Percentiles rank a stretch among this genome's conserved stretches.
These are phyloP conservation scores for Verticillium klebahnii DNA, from an alignment of 2,329 filamentous ascomycete species.

Conservation along the genomic window DNA sequence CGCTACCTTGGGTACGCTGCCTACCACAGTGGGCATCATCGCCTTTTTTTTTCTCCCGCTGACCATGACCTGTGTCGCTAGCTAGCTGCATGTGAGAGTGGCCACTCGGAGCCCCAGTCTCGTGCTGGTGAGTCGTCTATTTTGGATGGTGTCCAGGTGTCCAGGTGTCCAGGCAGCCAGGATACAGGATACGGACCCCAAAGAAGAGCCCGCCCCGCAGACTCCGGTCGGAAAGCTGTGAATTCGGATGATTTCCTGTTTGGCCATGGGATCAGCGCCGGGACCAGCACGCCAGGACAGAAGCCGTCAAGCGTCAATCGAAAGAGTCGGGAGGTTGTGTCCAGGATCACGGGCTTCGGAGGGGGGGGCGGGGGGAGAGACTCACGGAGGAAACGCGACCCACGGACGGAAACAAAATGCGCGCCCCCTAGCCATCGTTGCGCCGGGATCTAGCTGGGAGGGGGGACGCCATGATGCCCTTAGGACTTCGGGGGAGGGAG, in stretches of 20 bases:
- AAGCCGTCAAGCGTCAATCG: neutral
- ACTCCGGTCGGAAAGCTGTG: neutral
- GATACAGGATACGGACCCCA: neutral
- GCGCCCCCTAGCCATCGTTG: neutral
- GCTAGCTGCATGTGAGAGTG: neutral
- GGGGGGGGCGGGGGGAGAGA: neutral
- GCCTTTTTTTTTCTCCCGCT: neutral
- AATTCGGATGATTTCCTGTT: neutral
- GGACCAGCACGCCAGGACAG: neutral
- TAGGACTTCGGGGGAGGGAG: neutral
- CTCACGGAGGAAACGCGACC: neutral
- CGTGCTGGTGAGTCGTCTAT: neutral
- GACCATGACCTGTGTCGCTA: neutral
- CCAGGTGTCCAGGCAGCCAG: neutral
- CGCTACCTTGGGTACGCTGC: neutral
- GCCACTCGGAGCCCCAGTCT: neutral
- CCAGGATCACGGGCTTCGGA: neutral
- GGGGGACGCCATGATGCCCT: neutral
- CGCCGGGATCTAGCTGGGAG: neutral
- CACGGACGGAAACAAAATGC: neutral
- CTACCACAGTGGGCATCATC: conserved; percentile 13
- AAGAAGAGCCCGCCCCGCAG: neutral
- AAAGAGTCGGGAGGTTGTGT: no score
- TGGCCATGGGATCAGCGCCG: neutral
- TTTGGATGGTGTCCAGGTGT: neutral